Percentiles rank a stretch among this genome's conserved stretches.
Evolutionary conservation across 768 basidiomycete genomes (phyloP).

Genomic region (Antrodiella citrinella): DNA sequence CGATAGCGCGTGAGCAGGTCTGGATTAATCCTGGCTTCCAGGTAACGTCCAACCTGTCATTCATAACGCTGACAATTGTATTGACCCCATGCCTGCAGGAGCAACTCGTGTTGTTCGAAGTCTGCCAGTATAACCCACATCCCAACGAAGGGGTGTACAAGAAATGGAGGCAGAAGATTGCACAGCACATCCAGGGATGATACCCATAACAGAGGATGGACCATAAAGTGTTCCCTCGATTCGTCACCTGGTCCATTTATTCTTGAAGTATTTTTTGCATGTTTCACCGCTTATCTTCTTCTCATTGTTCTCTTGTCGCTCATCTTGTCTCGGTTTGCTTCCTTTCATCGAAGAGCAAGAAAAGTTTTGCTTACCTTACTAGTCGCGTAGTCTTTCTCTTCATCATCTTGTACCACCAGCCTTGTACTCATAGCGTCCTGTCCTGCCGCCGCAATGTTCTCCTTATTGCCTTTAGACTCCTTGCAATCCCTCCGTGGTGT

Average conservation of each 20-base stretch:
- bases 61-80: not conserved
- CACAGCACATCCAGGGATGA: slow-evolving; percentile 26
- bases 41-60: slow-evolving; percentile 8
- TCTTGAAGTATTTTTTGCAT: slow-evolving; percentile 1
- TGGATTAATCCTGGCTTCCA: slow-evolving; percentile 77
- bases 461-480: not conserved
- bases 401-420: not conserved
- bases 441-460: not conserved
- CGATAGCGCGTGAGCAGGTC: slow-evolving; percentile 64
- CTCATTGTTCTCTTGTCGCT: slow-evolving; percentile 3
- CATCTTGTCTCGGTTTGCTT: slow-evolving; percentile 5
- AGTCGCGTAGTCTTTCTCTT: not conserved
- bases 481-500: not conserved
- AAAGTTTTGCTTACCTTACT: not conserved
- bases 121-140: slow-evolving; percentile 60
- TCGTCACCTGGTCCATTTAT: slow-evolving; percentile 1
- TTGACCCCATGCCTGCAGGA: slow-evolving; percentile 25
- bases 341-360: not conserved
- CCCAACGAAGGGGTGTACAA: slow-evolving; percentile 55
- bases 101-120: slow-evolving; percentile 67
- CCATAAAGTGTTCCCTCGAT: not conserved
- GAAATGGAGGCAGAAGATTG: slow-evolving; percentile 54
- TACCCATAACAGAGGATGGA: not conserved
- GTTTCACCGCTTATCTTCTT: not conserved
- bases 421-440: not conserved